These are phyloP conservation scores for Cystobasidium slooffiae DNA, from an alignment of 1,284 basidiomycete species.

Conservation along the genomic window DNA sequence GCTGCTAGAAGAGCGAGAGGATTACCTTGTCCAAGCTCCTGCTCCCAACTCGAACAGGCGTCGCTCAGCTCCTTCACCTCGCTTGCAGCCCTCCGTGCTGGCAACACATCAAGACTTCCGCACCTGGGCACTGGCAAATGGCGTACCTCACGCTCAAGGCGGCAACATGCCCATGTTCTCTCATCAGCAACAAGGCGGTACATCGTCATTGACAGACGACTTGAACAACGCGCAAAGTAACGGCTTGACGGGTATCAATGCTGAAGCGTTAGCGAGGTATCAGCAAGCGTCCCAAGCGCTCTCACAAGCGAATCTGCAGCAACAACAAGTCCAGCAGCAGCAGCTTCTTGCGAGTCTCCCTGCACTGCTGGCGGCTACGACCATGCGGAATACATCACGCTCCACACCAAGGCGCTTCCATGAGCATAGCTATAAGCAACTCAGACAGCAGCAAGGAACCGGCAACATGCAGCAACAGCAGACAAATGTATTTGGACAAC, in stretches of 20 bases:
- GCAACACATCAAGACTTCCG: conserved; percentile 40
- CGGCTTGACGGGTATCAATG: conserved; percentile 20
- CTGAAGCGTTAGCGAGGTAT: conserved; percentile 37
- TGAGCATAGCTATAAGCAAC: conserved; percentile 15
- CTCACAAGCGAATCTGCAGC: conserved; percentile 42
- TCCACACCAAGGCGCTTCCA: conserved; percentile 11
- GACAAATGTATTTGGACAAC: conserved; percentile 14
- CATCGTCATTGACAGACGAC: conserved; percentile 2
- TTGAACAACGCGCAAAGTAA: conserved; percentile 2
- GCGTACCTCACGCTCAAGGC: conserved; percentile 39
- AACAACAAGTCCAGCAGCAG: conserved; percentile 41
- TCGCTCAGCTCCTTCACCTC: conserved; percentile 48
- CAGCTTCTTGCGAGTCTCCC: conserved; percentile 22
- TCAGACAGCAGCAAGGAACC: background rate
- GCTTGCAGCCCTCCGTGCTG: conserved; percentile 35
- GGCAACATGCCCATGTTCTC: conserved; percentile 23
- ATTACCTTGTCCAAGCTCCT: conserved; percentile 54
- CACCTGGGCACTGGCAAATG: conserved; percentile 39
- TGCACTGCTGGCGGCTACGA: conserved; percentile 26
- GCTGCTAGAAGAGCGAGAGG: conserved; percentile 55
- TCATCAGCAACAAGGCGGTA: conserved; percentile 26
- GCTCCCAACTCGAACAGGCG: conserved; percentile 45
- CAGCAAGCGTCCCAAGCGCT: conserved; percentile 33
- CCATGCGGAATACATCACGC: background rate
- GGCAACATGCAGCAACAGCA: background rate